A percentile compares a stretch with the other conserved stretches of the same genome.
Conservation (phyloP, 805 yeast species). For the Candida wancherniae region DNA sequence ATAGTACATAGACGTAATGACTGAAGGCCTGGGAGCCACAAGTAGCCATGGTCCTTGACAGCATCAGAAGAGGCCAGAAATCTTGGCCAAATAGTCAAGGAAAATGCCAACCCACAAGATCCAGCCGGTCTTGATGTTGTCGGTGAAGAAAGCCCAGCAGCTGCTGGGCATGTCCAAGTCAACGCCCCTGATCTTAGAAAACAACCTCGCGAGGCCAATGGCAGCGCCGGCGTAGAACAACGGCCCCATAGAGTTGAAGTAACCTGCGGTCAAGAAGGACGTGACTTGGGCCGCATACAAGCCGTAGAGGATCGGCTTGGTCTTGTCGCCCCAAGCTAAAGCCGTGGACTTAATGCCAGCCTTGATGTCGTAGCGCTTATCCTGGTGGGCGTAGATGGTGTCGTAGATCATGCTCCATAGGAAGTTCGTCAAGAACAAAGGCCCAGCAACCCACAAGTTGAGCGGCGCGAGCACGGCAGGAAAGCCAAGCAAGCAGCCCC, state of each 20-base stretch:
- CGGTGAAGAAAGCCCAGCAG: constrained; percentile 79
- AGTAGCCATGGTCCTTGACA: too few relatives aligned
- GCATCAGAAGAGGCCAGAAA: constrained; percentile 43
- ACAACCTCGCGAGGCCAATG: constrained; percentile 64
- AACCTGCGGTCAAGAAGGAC: constrained; percentile 62
- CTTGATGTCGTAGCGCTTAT: constrained; percentile 75
- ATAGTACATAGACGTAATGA: too few relatives aligned
- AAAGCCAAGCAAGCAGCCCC: constrained; percentile 93
- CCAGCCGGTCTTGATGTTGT: constrained; percentile 74
- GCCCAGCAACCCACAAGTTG: constrained; percentile 68
- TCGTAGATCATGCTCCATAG: constrained; percentile 96
- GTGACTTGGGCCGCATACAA: constrained; percentile 66
- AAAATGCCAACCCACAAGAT: constrained; percentile 62
- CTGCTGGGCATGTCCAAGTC: constrained; percentile 72
- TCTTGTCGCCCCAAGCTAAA: constrained; percentile 81
- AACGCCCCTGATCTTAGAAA: constrained; percentile 64
- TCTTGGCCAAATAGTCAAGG: constrained; percentile 54
- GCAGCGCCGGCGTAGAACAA: constrained; percentile 68
- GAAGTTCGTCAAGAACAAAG: constrained; percentile 71
- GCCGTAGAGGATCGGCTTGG: constrained; percentile 64
- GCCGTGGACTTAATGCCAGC: constrained; percentile 97
- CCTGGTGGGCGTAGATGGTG: constrained; percentile 97
- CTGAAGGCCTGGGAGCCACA: too few relatives aligned
- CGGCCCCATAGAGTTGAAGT: constrained; percentile 78
- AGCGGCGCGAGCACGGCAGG: constrained; percentile 90